Evolutionary conservation across 352 stramenopile species (phyloP), one percentile per base, ranked within the genome.

Genomic region (Phytophthora tentaculata): DNA sequence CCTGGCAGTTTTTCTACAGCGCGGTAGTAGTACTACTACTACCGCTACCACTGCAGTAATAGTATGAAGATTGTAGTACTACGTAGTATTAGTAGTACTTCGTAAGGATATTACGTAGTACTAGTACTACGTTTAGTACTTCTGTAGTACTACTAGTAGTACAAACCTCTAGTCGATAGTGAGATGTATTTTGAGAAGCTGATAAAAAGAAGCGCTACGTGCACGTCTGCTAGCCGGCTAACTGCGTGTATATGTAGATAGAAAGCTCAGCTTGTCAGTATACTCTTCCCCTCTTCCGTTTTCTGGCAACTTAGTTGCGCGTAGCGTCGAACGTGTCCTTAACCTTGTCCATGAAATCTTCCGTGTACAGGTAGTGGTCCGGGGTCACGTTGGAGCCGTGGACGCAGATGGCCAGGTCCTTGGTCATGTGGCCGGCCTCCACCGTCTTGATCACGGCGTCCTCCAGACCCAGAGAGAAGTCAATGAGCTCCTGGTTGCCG

Each of bases 301-400:
- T 32, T 35, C 39, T 59, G 32, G 28, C 14, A 5, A 6, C 56
- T 82, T 81, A 87, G 48, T 83, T 72, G 64, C 81, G 81, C 35
- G 58, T 73, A 54, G 72, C 79, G 39, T 92, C 82, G 56, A 89
- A 90, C 9, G 74, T 86, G 43, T 91, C 79, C 80, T 92, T 92
- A 71, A 96, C 79, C 73, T 93, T 88, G 78, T 94, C 86, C 83
- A 96, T 91, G 72, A 96, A 96, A 57, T 89, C 73, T 73, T 91
- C 86, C 35, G 75, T 86, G 67, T 80, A 81, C 49, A 85, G 39
- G 63, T 83, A 85, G 65, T 85, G 77, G 50, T 85, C 77, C 16
- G 71, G 68, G 28, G 71, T 85, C 28, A 85, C 74, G 62, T 79
- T 81, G 19, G 71, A 77, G 57, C 76, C 86, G 72, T 93, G 81